These are phyloP conservation scores for Kingdonia uniflora DNA, from an alignment of 164 flowering plant species.

Conservation along the genomic window DNA sequence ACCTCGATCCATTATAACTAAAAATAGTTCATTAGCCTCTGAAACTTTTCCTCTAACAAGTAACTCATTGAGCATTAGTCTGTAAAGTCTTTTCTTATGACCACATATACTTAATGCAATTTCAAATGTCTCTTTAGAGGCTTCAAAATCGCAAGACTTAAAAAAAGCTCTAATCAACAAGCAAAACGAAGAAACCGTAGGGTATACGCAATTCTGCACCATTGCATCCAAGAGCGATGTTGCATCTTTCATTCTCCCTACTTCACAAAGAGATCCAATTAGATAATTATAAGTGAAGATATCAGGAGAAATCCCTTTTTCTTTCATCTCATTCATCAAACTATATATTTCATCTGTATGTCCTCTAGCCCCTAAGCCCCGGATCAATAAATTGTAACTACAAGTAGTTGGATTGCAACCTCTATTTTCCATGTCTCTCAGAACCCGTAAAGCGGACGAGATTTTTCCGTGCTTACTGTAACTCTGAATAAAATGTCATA, in stretches of 20 bases:
- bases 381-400: constrained; percentile 71
- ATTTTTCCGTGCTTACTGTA: constrained; percentile 68
- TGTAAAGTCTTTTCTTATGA: constrained; percentile 55
- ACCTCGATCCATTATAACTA: constrained; percentile 43
- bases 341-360: constrained; percentile 66
- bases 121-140: constrained; percentile 61
- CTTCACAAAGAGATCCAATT: constrained; percentile 58
- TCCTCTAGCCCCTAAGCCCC: constrained; percentile 58
- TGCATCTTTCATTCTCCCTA: constrained; percentile 56
- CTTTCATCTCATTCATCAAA: constrained; percentile 74
- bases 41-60: constrained; percentile 42
- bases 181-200: constrained; percentile 52
- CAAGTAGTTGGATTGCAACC: constrained; percentile 52
- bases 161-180: constrained; percentile 60
- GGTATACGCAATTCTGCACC: constrained; percentile 53
- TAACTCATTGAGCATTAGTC: constrained; percentile 62
- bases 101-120: constrained; percentile 50
- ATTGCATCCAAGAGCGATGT: constrained; percentile 58
- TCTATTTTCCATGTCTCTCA: constrained; percentile 84
- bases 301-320: constrained; percentile 51
- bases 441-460: constrained; percentile 80
- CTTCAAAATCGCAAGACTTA: constrained; percentile 43
- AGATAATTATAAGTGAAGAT: constrained; percentile 61
- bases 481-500: constrained; percentile 48
- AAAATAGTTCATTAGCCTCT: constrained; percentile 53